Conservation (phyloP, 176 grass and related monocot species). For the Sorghum bicolor region DNA sequence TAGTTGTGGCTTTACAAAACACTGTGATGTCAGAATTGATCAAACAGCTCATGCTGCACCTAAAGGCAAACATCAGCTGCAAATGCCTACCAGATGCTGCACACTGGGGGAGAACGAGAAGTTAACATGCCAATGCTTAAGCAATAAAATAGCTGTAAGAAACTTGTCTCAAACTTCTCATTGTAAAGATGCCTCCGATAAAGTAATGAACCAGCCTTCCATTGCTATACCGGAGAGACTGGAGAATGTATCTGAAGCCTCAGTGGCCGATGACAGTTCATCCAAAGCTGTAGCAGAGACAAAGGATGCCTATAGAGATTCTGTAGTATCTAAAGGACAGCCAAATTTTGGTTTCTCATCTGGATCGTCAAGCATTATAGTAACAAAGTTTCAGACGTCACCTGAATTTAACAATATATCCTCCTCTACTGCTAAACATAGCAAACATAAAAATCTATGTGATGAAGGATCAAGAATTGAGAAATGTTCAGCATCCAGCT, state of each 20-base stretch:
- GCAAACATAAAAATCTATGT: conserved; percentile 36
- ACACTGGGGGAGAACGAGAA: conserved; percentile 42
- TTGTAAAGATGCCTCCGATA: conserved; percentile 48
- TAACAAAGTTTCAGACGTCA: conserved; percentile 73
- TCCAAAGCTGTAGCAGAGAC: conserved; percentile 29
- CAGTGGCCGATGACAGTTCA: conserved; percentile 17
- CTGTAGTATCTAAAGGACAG: conserved; percentile 38
- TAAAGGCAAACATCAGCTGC: conserved; percentile 19
- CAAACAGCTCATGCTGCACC: conserved; percentile 31
- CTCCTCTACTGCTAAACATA: conserved; percentile 34
- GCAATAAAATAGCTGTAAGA: conserved; percentile 35
- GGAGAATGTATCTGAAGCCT: conserved; percentile 40
- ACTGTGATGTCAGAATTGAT: conserved; percentile 35
- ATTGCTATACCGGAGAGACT: conserved; percentile 27
- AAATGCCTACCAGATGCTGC: conserved; percentile 39
- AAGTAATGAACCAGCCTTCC: conserved; percentile 34
- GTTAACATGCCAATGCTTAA: conserved; percentile 53
- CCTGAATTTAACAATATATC: conserved; percentile 51
- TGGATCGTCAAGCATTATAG: conserved; percentile 63
- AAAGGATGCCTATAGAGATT: conserved; percentile 26
- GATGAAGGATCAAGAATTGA: conserved; percentile 82
- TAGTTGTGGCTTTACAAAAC: conserved; percentile 36
- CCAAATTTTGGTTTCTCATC: conserved; percentile 66
- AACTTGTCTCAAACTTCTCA: conserved; percentile 36
- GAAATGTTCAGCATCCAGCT: conserved; percentile 74